phyloP scores from a whole-genome alignment of 768 basidiomycete species.

The Phylloporus sp. region DNA sequence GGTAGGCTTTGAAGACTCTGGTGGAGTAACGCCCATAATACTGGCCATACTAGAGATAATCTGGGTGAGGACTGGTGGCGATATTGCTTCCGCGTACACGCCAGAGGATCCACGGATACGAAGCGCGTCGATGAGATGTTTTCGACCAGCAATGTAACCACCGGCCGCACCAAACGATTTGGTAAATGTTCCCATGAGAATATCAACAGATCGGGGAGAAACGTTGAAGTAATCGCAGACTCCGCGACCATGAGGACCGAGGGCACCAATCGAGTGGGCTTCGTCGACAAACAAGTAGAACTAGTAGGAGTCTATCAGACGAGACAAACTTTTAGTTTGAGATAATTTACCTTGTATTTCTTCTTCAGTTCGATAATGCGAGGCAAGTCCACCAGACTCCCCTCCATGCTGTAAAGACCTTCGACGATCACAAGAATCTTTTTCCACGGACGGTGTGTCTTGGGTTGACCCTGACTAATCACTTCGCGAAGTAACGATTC shows the following conservation, averaged over 20 bases:
- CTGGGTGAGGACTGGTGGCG: constrained; percentile 88
- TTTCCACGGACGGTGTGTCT: constrained; percentile 99
- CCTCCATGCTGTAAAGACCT: constrained; percentile 98
- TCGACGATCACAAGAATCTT: constrained; percentile 95
- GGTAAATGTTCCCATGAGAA: constrained; percentile 99
- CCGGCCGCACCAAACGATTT: constrained; percentile 93
- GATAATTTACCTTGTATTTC: constrained; percentile 76
- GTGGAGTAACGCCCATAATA: constrained; percentile 80
- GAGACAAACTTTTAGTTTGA: constrained; percentile 9
- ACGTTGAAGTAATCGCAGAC: constrained; percentile 92
- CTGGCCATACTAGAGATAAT: constrained; percentile 89
- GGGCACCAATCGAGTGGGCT: constrained; percentile 94
- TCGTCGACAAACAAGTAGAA: constrained; percentile 97
- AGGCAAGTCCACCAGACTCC: constrained; percentile 86
- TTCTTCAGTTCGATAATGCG: constrained; percentile 79
- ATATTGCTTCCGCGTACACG: constrained; percentile 84
- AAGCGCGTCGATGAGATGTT: constrained; percentile 72
- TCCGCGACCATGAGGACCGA: constrained; percentile 92
- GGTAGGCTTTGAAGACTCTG: constrained; percentile 24
- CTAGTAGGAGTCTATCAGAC: constrained; percentile 37
- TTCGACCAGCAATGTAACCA: constrained; percentile 88
- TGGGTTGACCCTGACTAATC: constrained; percentile 95
- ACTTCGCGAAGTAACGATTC: constrained; percentile 81
- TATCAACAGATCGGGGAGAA: constrained; percentile 74
- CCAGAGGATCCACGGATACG: constrained; percentile 79